Base-by-base conservation (phyloP, 305 asterid species). In the Galium porrigens region DNA sequence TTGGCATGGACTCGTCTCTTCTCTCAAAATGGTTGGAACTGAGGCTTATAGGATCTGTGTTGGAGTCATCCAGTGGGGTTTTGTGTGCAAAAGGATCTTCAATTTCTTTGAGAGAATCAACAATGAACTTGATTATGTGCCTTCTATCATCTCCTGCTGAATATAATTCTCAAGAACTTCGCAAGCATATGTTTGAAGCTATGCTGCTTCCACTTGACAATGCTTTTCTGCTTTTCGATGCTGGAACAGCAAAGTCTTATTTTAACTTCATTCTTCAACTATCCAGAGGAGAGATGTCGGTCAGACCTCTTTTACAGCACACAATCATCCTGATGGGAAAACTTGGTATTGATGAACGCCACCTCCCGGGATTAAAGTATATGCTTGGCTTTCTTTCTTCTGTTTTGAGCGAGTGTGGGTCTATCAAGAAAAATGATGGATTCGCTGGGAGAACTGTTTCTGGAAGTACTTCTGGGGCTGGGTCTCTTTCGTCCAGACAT, bases 11-110 rank as follows among this genome's bases (percentile, higher is more conserved):
- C 76, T 66, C 79, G 74, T 76, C 48, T 71, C 78, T 72, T 78
- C 80, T 94, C 25, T 79, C 87, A 6, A 86, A 79, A 81, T 94
- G 99, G 99, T 80, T 94, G 64, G 95, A 85, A 76, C 77, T 73
- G 63, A 87, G 97, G 82, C 80, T 94, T 72, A 72, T 94, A 63
- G 97, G 97, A 70, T 77, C 80, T 67, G 77, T 75, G 61, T 66
- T 72, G 46, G 89, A 83, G 72, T 67, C 84, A 65, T 71, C 82
- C 6, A 71, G 63, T 68, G 86, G 79, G 12, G 76, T 65, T 32
- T 52, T 54, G 66, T 75, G 76, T 73, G 79, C 74, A 64, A 78
- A 79, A 78, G 95, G 76, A 77, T 69, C 84, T 72, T 83, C 97
- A 64, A 78, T 68, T 61, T 74, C 92, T 73, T 62, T 94, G 63